Evolutionary conservation across 257 asterid genomes (phyloP), one percentile per base, ranked within the genome.

Genomic region (Solanum medicagineum): DNA sequence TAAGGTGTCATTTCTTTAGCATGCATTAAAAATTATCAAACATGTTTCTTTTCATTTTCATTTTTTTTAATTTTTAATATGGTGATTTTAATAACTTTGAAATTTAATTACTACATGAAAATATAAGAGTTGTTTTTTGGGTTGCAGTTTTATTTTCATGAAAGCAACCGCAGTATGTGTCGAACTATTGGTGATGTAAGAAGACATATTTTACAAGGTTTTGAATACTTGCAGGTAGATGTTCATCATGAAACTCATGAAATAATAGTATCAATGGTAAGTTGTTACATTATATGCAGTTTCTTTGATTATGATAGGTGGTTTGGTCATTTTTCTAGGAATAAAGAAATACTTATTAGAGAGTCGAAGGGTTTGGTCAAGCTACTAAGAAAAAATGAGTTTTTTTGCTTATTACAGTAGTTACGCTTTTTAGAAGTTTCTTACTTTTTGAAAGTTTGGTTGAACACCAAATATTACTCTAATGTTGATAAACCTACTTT

Each of bases 61-160:
- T n/a, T n/a, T n/a, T 44, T 44, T 44, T 44, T 26, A 26, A 6
- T 6, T 44, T 44, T 6, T 44, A 7, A 7, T 44, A 44, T 44
- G 7, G 49, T 44, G 1, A 44, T 44, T 2, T 44, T 44, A 62
- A 62, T 24, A 6, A 56, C 3, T 56, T 17, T 15, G 20, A 15
- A 26, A 26, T 26, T 26, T 26, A 4, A 5, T 62, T 26, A 12
- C 7, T 10, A 11, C 0, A 62, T 11, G 12, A 1, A 62, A 3
- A 22, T 63, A 24, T 63, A 14, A 63, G 10, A 65, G 1, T 26
- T 5, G 7, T 10, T 65, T 65, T 5, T 26, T 4, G 13, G 9
- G 15, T 32, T 66, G 57, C 75, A 87, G 89, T 81, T 87, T 29
- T 87, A 80, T 63, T n/a, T 6, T 16, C 89, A 87, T 84, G 65